phyloP scores from a whole-genome alignment of 306 rosid species.

The Lathyrus sativus region DNA sequence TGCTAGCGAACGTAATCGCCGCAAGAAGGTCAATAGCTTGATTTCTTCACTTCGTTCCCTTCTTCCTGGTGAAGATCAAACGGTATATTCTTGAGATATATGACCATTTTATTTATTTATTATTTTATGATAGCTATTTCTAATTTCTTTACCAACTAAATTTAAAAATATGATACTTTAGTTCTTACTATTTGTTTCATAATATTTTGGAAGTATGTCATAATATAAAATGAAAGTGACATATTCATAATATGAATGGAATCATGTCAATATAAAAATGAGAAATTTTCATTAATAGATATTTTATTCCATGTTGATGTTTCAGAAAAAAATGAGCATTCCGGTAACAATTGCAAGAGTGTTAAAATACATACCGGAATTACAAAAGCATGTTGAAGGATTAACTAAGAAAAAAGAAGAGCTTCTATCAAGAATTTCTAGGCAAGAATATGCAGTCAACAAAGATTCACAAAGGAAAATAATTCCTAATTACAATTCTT shows the following conservation, averaged over 20 bases:
- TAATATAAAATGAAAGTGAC: not conserved
- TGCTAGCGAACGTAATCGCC: conserved; percentile 82
- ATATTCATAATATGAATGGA: not conserved
- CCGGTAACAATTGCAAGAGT: conserved; percentile 60
- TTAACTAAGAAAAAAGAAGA: conserved; percentile 53
- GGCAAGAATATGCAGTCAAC: conserved; percentile 5
- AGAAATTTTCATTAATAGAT: not conserved
- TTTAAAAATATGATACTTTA: not conserved
- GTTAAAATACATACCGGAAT: conserved; percentile 61
- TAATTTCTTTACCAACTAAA: not conserved
- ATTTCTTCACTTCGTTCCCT: conserved; percentile 67
- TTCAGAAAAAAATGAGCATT: conserved; percentile 65
- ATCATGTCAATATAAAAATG: not conserved
- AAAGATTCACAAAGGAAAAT: conserved; percentile 30
- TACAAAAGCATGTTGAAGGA: conserved; percentile 55
- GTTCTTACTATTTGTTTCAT: conserved; percentile 1
- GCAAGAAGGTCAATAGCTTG: conserved; percentile 65
- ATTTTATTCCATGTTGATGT: conserved; percentile 8
- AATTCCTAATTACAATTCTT: conserved; percentile 19
- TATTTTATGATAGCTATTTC: too few relatives aligned
- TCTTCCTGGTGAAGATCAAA: conserved; percentile 55
- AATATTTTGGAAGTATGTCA: conserved; percentile 3
- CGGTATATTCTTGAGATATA: conserved; percentile 25
- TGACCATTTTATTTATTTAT: too few relatives aligned
- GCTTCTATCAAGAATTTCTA: conserved; percentile 38